Conservation (phyloP, 1,284 basidiomycete genomes). For the Exsudoporus floridanus region DNA sequence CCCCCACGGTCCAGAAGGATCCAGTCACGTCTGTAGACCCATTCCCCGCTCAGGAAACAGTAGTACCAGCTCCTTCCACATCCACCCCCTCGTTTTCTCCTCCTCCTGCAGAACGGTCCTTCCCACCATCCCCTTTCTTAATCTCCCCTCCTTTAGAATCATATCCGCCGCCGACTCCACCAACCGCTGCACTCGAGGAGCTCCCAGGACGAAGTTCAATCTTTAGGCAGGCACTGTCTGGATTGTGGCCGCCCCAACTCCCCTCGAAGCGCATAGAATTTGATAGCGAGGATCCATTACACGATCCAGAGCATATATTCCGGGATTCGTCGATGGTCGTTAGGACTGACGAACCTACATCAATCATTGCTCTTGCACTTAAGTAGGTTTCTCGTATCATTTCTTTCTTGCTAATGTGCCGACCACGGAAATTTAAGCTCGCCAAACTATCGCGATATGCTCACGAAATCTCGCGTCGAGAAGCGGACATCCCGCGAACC, state of each 20-base stretch:
- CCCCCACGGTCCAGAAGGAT: constrained; percentile 12
- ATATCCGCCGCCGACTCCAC: constrained; percentile 49
- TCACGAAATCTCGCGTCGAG: constrained; percentile 71
- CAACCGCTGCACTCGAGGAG: constrained; percentile 55
- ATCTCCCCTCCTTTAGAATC: constrained; percentile 40
- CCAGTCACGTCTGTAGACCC: constrained; percentile 8
- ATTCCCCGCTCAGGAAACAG: constrained; percentile 17
- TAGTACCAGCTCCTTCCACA: constrained; percentile 14
- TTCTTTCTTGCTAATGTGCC: constrained; percentile 1
- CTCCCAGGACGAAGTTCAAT: constrained; percentile 67
- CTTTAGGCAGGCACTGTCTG: constrained; percentile 78
- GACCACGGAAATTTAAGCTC: constrained; percentile 52
- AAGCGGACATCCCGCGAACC: constrained; percentile 68
- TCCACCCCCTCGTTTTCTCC: constrained; percentile 34
- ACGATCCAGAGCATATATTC: constrained; percentile 89
- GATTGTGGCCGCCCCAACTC: constrained; percentile 64
- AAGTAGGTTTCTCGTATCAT: constrained; percentile 51
- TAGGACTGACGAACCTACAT: constrained; percentile 96
- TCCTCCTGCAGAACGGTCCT: constrained; percentile 36
- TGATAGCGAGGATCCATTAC: constrained; percentile 64
- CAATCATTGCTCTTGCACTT: constrained; percentile 94
- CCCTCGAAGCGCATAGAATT: constrained; percentile 47
- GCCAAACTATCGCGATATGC: constrained; percentile 84
- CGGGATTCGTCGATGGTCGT: constrained; percentile 94
- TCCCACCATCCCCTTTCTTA: constrained; percentile 57